These are phyloP conservation scores for Aristolochia contorta DNA, from an alignment of 164 flowering plant species.

Conservation along the genomic window DNA sequence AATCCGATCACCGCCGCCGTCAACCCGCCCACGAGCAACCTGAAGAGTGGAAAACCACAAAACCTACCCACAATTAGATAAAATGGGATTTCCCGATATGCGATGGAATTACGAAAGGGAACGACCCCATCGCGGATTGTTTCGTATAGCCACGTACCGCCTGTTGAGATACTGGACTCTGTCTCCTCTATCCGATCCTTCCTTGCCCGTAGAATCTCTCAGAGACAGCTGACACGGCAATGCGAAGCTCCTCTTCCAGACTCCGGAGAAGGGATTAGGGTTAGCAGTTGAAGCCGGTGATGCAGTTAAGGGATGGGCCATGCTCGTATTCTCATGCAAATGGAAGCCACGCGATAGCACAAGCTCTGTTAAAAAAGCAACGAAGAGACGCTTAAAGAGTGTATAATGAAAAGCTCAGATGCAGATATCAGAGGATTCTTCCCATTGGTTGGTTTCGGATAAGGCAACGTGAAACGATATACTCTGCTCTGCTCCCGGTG, in stretches of 20 bases:
- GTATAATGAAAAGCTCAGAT: slow-evolving; percentile 6
- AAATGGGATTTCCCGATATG: background rate
- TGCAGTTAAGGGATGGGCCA: slow-evolving; percentile 16
- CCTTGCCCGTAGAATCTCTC: background rate
- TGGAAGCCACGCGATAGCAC: background rate
- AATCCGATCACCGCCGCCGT: slow-evolving; percentile 29
- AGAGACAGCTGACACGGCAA: slow-evolving; percentile 7
- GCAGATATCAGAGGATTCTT: background rate
- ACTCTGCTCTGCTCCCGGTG: too few species aligned
- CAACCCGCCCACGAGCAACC: slow-evolving; percentile 35
- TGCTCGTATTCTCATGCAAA: background rate
- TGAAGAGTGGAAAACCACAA: slow-evolving; percentile 9
- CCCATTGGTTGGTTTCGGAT: slow-evolving; percentile 21
- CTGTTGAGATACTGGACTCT: background rate
- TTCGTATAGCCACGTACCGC: slow-evolving; percentile 8
- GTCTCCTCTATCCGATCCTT: background rate
- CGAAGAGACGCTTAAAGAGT: background rate
- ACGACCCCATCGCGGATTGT: background rate
- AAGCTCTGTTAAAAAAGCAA: background rate
- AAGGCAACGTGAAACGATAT: slow-evolving; percentile 2
- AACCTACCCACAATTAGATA: too few species aligned
- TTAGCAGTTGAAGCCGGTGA: slow-evolving; percentile 9
- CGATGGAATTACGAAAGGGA: background rate
- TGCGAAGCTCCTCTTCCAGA: slow-evolving; percentile 1
- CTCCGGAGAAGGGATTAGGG: background rate